Percentiles rank a stretch among this genome's conserved stretches.
Conservation (phyloP, 148 eudicot genomes). For the Fagopyrum esculentum region DNA sequence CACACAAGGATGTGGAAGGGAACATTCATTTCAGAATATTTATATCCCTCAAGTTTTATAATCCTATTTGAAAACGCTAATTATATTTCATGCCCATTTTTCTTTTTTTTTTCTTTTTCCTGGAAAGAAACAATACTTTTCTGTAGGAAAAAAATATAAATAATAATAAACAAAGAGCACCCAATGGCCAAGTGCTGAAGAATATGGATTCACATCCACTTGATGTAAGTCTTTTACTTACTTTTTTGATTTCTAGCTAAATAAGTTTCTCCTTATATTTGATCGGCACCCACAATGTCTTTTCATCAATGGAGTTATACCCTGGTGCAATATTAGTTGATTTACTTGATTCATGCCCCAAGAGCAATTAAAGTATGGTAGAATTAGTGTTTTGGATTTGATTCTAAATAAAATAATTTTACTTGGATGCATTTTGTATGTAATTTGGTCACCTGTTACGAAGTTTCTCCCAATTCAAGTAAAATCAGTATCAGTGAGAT, state of each 20-base stretch:
- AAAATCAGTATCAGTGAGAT: too few species aligned
- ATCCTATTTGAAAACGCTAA: background rate
- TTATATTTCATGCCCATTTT: background rate
- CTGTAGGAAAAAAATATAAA: background rate
- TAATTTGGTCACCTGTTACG: too few species aligned
- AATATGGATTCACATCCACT: conserved; percentile 6
- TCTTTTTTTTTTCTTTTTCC: background rate
- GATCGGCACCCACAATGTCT: background rate
- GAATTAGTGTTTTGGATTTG: background rate
- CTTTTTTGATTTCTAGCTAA: background rate
- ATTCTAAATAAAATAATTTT: too few species aligned
- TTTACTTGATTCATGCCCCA: background rate
- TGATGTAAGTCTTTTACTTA: background rate
- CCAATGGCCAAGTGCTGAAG: background rate
- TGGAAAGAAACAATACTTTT: background rate
- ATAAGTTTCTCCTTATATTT: background rate
- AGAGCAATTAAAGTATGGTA: background rate
- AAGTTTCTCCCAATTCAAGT: too few species aligned
- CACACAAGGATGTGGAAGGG: conserved; percentile 8
- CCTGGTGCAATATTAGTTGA: too few species aligned
- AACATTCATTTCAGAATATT: background rate
- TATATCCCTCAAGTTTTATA: background rate
- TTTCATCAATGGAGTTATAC: background rate
- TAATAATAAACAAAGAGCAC: background rate
- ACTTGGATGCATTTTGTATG: too few species aligned